phyloP scores from a whole-genome alignment of 345 rosid species.

The Eucalyptus cloeziana region DNA sequence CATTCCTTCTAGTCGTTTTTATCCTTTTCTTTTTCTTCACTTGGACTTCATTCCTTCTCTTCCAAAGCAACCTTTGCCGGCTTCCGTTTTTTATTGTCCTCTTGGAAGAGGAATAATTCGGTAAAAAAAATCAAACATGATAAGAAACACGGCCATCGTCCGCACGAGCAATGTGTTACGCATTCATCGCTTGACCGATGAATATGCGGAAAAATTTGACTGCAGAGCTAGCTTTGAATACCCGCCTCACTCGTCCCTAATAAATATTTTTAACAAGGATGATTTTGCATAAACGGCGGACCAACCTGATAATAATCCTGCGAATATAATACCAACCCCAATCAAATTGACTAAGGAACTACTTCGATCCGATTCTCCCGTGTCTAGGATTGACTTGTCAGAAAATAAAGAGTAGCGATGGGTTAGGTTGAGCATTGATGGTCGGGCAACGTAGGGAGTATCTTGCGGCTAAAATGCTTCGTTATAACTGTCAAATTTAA shows the following conservation, averaged over 20 bases:
- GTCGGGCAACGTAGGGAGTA: neutral
- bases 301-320: neutral
- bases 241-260: neutral
- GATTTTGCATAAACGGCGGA: neutral
- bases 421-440: neutral
- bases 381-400: neutral
- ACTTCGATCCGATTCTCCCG: neutral
- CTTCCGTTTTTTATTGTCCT: neutral
- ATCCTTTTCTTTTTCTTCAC: neutral
- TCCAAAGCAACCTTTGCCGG: neutral
- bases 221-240: neutral
- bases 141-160: neutral
- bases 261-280: neutral
- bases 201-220: neutral
- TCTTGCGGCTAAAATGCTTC: neutral
- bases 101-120: neutral
- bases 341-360: neutral
- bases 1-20: neutral
- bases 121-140: neutral
- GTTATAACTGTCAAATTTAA: neutral
- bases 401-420: neutral
- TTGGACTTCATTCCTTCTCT: neutral
- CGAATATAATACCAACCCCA: neutral
- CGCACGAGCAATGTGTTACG: neutral
- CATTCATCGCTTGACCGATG: neutral